A percentile compares a stretch with the other conserved stretches of the same genome.
Conservation (phyloP, 2,329 filamentous ascomycete species). For the Phialophora tarda region DNA sequence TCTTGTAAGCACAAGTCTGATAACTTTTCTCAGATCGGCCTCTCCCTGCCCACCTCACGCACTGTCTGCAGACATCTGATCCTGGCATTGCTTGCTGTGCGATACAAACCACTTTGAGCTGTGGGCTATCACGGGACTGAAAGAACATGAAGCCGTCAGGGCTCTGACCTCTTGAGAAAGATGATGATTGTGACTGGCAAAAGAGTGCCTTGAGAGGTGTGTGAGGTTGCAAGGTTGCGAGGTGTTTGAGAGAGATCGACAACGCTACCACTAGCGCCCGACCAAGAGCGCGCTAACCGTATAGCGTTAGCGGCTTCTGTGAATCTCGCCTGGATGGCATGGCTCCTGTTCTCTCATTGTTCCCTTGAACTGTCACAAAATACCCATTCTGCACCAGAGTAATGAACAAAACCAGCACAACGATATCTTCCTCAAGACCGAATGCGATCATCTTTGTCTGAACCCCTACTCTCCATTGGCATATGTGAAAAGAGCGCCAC, state of each 20-base stretch:
- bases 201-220: slow-evolving; percentile 4
- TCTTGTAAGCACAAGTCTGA: neutral
- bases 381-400: neutral
- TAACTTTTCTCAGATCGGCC: neutral
- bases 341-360: neutral
- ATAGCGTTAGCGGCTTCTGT: slow-evolving; percentile 18
- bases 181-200: slow-evolving; percentile 1
- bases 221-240: slow-evolving; percentile 9
- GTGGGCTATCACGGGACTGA: neutral
- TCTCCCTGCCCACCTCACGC: neutral
- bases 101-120: neutral
- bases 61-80: slow-evolving; percentile 5
- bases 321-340: neutral
- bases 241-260: neutral
- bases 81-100: neutral
- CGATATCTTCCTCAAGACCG: neutral
- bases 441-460: neutral
- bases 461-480: neutral
- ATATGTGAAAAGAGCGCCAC: neutral
- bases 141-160: neutral
- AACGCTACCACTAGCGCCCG: neutral
- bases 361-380: neutral
- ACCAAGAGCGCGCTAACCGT: slow-evolving; percentile 14
- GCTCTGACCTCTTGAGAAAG: neutral
- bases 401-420: neutral